phyloP scores from a whole-genome alignment of 495 filamentous ascomycete genomes.

The Platismatia glauca region DNA sequence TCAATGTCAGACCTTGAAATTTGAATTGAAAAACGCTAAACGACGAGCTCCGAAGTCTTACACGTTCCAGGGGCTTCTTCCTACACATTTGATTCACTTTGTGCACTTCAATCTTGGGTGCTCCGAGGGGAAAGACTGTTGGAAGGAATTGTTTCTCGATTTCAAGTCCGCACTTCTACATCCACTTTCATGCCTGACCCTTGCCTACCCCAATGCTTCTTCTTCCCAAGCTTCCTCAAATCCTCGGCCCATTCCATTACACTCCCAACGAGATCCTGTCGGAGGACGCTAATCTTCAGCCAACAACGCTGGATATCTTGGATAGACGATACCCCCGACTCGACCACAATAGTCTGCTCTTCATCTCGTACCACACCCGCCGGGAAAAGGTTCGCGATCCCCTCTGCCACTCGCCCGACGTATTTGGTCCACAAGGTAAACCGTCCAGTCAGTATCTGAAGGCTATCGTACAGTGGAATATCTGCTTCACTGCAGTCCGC shows the following conservation, averaged over 20 bases:
- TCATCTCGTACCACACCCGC: conserved; percentile 35
- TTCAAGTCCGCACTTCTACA: not conserved
- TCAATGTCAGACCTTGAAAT: conserved; percentile 57
- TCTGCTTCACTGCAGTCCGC: conserved; percentile 51
- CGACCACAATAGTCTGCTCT: conserved; percentile 19
- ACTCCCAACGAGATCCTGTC: conserved; percentile 26
- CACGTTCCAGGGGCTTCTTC: not conserved
- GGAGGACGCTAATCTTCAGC: conserved; percentile 21
- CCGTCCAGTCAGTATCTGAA: conserved; percentile 39
- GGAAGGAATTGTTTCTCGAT: not conserved
- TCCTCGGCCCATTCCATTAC: conserved; percentile 25
- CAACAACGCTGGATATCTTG: not conserved
- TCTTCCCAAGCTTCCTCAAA: conserved; percentile 51
- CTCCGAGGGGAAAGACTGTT: not conserved
- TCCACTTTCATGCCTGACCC: conserved; percentile 18
- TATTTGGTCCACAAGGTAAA: conserved; percentile 57
- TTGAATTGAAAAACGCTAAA: not conserved
- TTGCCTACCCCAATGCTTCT: conserved; percentile 43
- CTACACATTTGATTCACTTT: not conserved
- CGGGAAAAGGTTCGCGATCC: conserved; percentile 43
- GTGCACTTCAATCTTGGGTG: not conserved
- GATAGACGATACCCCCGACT: not conserved
- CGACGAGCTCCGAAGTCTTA: not conserved
- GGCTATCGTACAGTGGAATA: conserved; percentile 35
- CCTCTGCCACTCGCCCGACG: conserved; percentile 43